phyloP scores from a whole-genome alignment of 2,329 filamentous ascomycete species.

The Ophiostoma himal-ulmi region DNA sequence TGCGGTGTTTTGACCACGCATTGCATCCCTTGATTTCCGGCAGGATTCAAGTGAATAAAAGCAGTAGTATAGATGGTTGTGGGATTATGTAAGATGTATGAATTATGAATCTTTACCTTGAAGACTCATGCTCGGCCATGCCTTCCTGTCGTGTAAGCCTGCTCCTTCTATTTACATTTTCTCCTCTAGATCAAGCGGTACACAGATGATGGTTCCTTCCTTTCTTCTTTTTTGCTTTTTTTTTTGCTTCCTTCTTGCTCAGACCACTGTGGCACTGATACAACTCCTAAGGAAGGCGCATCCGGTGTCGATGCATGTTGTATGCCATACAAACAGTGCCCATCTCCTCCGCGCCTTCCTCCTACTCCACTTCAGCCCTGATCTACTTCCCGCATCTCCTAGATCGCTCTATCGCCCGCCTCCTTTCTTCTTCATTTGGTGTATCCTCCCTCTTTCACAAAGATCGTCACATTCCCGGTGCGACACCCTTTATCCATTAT shows the following conservation, averaged over 20 bases:
- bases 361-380: background rate
- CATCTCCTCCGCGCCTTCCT: background rate
- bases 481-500: background rate
- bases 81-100: constrained; percentile 4
- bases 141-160: background rate
- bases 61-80: background rate
- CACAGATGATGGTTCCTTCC: background rate
- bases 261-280: background rate
- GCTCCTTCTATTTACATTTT: background rate
- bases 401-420: background rate
- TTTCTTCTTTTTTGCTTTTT: background rate
- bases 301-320: background rate
- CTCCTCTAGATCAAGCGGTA: background rate
- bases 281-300: background rate
- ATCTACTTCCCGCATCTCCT: background rate
- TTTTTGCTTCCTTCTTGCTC: background rate
- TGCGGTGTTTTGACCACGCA: background rate
- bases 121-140: background rate
- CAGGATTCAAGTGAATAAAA: background rate
- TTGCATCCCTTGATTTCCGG: background rate
- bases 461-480: constrained; percentile 1
- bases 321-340: background rate
- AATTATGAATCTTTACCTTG: background rate
- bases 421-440: background rate
- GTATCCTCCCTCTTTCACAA: background rate